Percentiles rank a stretch among this genome's conserved stretches.
Evolutionary conservation across 345 rosid species (phyloP).

Genomic region (Pelargonium nanum): DNA sequence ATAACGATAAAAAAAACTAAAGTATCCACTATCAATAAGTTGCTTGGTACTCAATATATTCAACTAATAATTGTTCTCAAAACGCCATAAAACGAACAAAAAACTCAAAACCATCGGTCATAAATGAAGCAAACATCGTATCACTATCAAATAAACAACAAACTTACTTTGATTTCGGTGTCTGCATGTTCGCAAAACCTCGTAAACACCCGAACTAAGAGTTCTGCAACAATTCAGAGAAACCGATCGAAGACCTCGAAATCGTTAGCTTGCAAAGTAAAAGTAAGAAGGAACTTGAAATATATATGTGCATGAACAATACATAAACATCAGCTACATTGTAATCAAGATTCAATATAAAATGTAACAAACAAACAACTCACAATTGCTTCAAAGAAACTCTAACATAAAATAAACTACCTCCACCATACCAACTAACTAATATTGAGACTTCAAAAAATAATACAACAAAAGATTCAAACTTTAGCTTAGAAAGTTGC

Average conservation of each 20-base stretch:
- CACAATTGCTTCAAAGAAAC: neutral
- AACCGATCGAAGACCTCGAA: slow-evolving; percentile 18
- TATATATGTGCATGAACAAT: slow-evolving; percentile 8
- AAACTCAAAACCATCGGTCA: neutral
- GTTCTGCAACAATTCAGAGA: slow-evolving; percentile 41
- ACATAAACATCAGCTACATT: too few species aligned
- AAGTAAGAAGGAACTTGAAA: too few species aligned
- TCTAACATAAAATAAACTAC: neutral
- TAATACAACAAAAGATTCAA: neutral
- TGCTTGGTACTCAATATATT: too few species aligned
- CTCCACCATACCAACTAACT: neutral
- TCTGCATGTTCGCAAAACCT: slow-evolving; percentile 52
- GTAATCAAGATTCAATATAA: too few species aligned
- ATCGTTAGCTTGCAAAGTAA: too few species aligned
- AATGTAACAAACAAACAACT: neutral
- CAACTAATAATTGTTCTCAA: neutral
- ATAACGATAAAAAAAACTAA: too few species aligned
- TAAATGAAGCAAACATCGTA: neutral
- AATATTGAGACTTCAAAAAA: neutral
- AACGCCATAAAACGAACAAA: neutral
- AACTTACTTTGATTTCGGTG: slow-evolving; percentile 69
- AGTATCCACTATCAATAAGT: too few species aligned
- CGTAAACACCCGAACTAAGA: slow-evolving; percentile 35
- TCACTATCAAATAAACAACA: neutral
- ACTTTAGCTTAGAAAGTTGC: neutral